Evolutionary conservation across 441 rosid species (phyloP).

Genomic region (Breynia disticha): DNA sequence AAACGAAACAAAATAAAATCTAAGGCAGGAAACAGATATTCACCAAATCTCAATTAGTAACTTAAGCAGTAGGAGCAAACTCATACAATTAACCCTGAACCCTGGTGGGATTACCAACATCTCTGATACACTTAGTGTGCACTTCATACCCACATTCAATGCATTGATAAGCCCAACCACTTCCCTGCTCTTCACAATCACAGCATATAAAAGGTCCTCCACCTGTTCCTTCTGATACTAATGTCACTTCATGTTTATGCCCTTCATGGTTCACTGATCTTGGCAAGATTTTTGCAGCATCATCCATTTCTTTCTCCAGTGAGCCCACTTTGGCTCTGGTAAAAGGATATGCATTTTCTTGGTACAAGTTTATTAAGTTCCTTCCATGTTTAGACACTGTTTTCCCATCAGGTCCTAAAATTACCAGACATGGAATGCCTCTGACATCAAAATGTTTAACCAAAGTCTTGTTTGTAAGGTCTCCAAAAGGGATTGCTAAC

Average conservation of each 20-base stretch:
- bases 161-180: conserved; percentile 59
- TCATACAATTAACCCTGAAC: conserved; percentile 2
- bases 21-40: not conserved
- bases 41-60: conserved; percentile 2
- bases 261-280: conserved; percentile 30
- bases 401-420: conserved; percentile 53
- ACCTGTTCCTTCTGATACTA: conserved; percentile 43
- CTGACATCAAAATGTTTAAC: conserved; percentile 36
- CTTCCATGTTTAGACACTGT: conserved; percentile 47
- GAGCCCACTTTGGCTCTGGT: conserved; percentile 30
- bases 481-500: conserved; percentile 47
- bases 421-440: conserved; percentile 43
- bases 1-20: not conserved
- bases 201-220: conserved; percentile 65
- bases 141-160: conserved; percentile 60
- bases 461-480: conserved; percentile 23
- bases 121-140: conserved; percentile 45
- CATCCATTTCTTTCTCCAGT: conserved; percentile 38
- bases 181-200: conserved; percentile 57
- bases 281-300: conserved; percentile 38
- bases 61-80: not conserved
- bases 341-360: conserved; percentile 48
- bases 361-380: conserved; percentile 38
- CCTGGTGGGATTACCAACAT: conserved; percentile 9
- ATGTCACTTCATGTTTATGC: conserved; percentile 41